phyloP scores from a whole-genome alignment of 2,329 filamentous ascomycete genomes.

The Elsinoe batatas region DNA sequence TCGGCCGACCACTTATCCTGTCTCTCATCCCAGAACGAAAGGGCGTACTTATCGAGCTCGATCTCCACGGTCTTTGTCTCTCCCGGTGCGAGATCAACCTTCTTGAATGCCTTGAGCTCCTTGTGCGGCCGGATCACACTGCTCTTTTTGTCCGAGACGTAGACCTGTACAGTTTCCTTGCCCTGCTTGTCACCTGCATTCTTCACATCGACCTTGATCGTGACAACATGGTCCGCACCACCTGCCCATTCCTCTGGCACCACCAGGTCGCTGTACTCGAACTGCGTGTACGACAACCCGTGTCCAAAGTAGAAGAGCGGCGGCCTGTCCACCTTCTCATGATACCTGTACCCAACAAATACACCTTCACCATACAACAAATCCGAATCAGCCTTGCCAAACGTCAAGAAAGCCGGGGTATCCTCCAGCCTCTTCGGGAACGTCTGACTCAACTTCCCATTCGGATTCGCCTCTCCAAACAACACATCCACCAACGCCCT shows the following conservation, averaged over 20 bases:
- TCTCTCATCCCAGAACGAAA: slow-evolving; percentile 62
- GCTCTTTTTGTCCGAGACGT: slow-evolving; percentile 54
- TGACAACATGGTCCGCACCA: slow-evolving; percentile 37
- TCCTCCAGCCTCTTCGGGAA: slow-evolving; percentile 45
- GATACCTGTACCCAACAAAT: slow-evolving; percentile 64
- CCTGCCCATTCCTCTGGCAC: slow-evolving; percentile 31
- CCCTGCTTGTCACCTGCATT: slow-evolving; percentile 51
- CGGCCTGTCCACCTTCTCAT: slow-evolving; percentile 50
- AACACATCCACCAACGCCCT: slow-evolving; percentile 71
- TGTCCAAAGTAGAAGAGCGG: slow-evolving; percentile 69
- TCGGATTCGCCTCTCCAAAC: slow-evolving; percentile 63
- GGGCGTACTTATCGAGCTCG: slow-evolving; percentile 52
- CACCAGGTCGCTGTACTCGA: slow-evolving; percentile 51
- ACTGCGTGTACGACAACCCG: slow-evolving; percentile 67
- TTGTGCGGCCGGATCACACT: slow-evolving; percentile 57
- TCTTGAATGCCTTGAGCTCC: slow-evolving; percentile 61
- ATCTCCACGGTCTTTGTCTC: slow-evolving; percentile 50
- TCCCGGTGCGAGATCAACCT: slow-evolving; percentile 49
- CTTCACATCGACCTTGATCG: slow-evolving; percentile 41
- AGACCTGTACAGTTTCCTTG: slow-evolving; percentile 57
- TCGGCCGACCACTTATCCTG: slow-evolving; percentile 56
- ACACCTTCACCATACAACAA: slow-evolving; percentile 64
- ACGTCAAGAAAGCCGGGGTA: slow-evolving; percentile 62
- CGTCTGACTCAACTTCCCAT: slow-evolving; percentile 63
- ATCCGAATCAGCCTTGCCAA: slow-evolving; percentile 59